Evolutionary conservation across 805 yeast species (phyloP), one percentile per base, ranked within the genome.

Genomic region (Lipomyces kockii): DNA sequence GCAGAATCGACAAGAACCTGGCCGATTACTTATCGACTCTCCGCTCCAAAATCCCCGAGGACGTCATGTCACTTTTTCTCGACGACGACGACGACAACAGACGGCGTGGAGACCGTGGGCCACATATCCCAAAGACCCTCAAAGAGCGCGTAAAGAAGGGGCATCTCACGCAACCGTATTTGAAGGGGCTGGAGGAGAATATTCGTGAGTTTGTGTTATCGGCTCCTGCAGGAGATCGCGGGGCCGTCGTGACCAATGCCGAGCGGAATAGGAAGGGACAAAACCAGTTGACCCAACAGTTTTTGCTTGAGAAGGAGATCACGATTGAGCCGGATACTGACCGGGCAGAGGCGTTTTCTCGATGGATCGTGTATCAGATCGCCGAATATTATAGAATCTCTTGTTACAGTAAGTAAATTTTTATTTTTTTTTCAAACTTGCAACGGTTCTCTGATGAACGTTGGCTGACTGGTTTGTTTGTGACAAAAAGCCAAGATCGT

Each of bases 341-440:
- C 1, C 58, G 62, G 27, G 71, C 72, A 5, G 72, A 69, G 35
- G 34, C 71, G 2, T 69, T 69, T 55, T 59, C 62, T 9, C 58
- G 72, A 14, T 69, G 72, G 72, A 55, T 63, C n/a, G 70, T 67
- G 12, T 67, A 66, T 25, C 71, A 69, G 60, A 61, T 69, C 46
- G 72, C 72, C 17, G 68, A 59, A 37, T 67, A 69, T 32, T 69
- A 69, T 29, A 58, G 60, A 2, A 32, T 67, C 9, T 32, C 46
- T 11, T 69, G 72, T 54, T 69, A 69, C 63, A 61, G 71, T 68
- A 46, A 39, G 71, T 66, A 4, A 2, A 2, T 46, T 20, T n/a
- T 4, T 54, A 2, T 1, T 46, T 20, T n/a, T 4, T 54, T 46
- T 6, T 32, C 2, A 11, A 4, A 14, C 25, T 35, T 54, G 39